These are phyloP conservation scores for Sugiyamaella grinbergsii DNA, from an alignment of 1,139 yeast species.

Conservation along the genomic window DNA sequence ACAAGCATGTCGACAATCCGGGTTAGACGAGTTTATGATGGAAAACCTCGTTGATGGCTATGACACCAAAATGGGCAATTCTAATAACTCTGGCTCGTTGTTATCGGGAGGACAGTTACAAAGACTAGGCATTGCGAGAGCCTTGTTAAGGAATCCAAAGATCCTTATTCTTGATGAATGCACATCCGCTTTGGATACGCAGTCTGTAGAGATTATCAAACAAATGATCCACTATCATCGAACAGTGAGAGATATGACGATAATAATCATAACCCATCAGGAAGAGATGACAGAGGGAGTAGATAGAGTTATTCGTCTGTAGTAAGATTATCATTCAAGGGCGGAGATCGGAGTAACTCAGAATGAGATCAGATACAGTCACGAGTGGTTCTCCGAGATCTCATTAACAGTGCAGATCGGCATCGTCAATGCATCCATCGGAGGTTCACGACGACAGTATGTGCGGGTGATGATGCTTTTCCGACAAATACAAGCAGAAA, in stretches of 20 bases:
- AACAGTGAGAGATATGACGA: slow-evolving; percentile 58
- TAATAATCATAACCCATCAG: slow-evolving; percentile 86
- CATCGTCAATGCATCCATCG: too few species aligned
- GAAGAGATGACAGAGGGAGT: slow-evolving; percentile 62
- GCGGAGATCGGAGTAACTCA: too few species aligned
- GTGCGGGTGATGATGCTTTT: too few species aligned
- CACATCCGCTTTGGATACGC: slow-evolving; percentile 70
- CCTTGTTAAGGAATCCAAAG: slow-evolving; percentile 60
- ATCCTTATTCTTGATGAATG: slow-evolving; percentile 71
- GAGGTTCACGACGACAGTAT: too few species aligned
- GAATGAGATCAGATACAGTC: background rate
- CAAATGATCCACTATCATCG: slow-evolving; percentile 52
- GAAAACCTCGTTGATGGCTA: slow-evolving; percentile 40
- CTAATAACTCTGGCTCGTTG: slow-evolving; percentile 36
- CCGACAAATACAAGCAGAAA: too few species aligned
- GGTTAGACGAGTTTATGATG: slow-evolving; percentile 42
- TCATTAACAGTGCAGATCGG: too few species aligned
- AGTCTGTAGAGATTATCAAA: slow-evolving; percentile 49
- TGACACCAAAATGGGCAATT: slow-evolving; percentile 54
- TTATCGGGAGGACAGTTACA: slow-evolving; percentile 88
- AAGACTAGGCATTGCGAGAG: slow-evolving; percentile 82
- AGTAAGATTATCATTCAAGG: background rate
- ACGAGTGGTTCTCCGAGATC: too few species aligned
- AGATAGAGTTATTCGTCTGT: slow-evolving; percentile 36
- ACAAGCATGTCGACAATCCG: slow-evolving; percentile 37